Base-by-base conservation (phyloP, 768 basidiomycete genomes). In the Podaxis sp. region DNA sequence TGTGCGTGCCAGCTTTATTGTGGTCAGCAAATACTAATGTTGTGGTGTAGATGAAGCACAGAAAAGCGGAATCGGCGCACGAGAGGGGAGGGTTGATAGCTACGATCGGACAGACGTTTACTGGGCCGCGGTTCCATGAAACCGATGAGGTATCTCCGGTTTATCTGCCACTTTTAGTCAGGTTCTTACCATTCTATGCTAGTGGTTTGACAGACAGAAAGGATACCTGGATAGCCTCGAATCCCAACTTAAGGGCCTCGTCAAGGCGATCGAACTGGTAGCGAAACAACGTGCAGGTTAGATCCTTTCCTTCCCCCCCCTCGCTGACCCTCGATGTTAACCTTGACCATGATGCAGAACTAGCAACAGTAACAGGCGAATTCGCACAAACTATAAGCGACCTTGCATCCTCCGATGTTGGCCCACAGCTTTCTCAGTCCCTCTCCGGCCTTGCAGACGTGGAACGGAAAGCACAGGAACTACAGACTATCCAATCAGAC, bases 151-250 rank as follows among this genome's bases (percentile, higher is more conserved):
- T 90, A 66, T 55, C 33, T 38, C 29, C 24, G 8, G 12, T 38
- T 24, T 19, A 17, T 57, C 24, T 37, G 13, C 41, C 15, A 2
- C 13, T 1, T 29, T 41, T 25, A 22, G 43, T 15, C 17, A n/a
- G 50, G 56, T 53, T 59, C 19, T 58, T 63, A 46, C 64, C 6
- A 41, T 53, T 60, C 40, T 41, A 19, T 7, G 33, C n/a, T 49
- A 96, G 87, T 98, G 94, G 94, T 98, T 97, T 68, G 94, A 97
- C 68, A 84, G 85, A 65, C 89, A 94, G 72, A 93, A 90, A 63
- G 74, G 78, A 0, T 94, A 93, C 70, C 82, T 99, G 11, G 96
- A 98, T 67, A 87, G 87, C 47, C 83, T 98, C 22, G 97, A 99
- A 73, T 85, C 88, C 0, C 95, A 98, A 69, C 80, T 98, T 17